These are phyloP conservation scores for Exidia glandulosa DNA, from an alignment of 768 basidiomycete genomes.

Conservation along the genomic window DNA sequence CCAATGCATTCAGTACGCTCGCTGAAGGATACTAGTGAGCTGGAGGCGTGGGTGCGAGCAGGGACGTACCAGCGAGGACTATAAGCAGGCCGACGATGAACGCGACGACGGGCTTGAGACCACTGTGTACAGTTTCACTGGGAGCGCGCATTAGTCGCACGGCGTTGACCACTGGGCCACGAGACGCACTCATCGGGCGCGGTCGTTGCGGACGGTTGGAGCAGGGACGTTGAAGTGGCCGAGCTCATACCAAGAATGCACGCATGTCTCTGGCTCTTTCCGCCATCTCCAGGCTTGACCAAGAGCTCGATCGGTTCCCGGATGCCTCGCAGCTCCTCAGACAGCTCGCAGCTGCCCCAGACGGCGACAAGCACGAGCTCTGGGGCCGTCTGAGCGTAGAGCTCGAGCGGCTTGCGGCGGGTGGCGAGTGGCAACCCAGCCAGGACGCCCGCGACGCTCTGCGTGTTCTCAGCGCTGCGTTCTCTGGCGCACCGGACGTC, in stretches of 20 bases:
- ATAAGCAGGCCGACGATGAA: constrained; percentile 84
- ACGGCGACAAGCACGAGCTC: background rate
- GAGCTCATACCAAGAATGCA: too few species aligned
- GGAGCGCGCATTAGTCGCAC: background rate
- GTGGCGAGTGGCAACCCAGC: background rate
- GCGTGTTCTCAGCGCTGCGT: background rate
- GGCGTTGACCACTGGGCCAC: background rate
- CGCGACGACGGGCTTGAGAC: constrained; percentile 43
- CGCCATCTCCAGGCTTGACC: too few species aligned
- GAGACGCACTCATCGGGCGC: background rate
- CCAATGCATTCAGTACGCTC: constrained; percentile 80
- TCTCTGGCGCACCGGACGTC: background rate
- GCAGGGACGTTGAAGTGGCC: too few species aligned
- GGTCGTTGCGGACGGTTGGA: too few species aligned
- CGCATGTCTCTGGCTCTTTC: too few species aligned
- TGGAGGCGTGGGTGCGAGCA: too few species aligned
- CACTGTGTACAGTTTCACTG: background rate
- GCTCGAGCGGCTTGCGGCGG: background rate
- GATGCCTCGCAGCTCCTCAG: too few species aligned
- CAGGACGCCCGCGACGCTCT: background rate
- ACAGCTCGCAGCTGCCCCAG: too few species aligned
- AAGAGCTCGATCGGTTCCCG: too few species aligned
- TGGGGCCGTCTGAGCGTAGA: background rate
- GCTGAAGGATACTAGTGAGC: too few species aligned
- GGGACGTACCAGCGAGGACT: constrained; percentile 61